Evolutionary conservation across 139 green algal genomes (phyloP).

Genomic region (Yamagishiella unicocca): DNA sequence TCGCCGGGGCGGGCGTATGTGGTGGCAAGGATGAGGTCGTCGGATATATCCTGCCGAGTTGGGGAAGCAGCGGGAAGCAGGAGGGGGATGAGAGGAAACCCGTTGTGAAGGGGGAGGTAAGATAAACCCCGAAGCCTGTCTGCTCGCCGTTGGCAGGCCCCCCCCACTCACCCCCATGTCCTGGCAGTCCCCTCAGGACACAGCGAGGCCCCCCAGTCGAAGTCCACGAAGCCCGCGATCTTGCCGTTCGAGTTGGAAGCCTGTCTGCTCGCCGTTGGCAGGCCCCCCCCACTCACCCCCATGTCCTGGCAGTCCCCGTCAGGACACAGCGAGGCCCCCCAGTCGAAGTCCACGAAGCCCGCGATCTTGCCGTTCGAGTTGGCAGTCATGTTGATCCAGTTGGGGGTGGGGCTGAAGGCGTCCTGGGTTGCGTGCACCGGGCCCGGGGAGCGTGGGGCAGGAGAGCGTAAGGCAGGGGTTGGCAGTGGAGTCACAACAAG

Average conservation of each 20-base stretch:
- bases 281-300: background rate
- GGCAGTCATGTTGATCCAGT: constrained; percentile 89
- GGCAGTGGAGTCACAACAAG: background rate
- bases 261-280: background rate
- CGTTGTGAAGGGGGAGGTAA: background rate
- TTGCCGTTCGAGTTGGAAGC: constrained; percentile 51
- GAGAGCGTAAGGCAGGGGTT: background rate
- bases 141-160: background rate
- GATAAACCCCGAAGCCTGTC: background rate
- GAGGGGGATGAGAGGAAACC: background rate
- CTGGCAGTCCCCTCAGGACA: constrained; percentile 12
- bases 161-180: background rate
- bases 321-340: constrained; percentile 72
- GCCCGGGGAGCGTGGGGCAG: background rate
- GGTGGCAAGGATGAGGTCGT: constrained; percentile 85
- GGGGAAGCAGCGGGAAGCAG: too few relatives aligned
- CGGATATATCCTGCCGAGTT: constrained; percentile 15
- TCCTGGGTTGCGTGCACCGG: too few relatives aligned
- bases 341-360: constrained; percentile 95
- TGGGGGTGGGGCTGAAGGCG: constrained; percentile 55
- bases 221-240: too few relatives aligned
- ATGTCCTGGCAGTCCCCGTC: constrained; percentile 30
- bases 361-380: constrained; percentile 77
- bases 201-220: constrained; percentile 87
- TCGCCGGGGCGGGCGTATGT: constrained; percentile 81